Evolutionary conservation across 2,329 filamentous ascomycete species (phyloP).

Genomic region (Curvularia sp.): DNA sequence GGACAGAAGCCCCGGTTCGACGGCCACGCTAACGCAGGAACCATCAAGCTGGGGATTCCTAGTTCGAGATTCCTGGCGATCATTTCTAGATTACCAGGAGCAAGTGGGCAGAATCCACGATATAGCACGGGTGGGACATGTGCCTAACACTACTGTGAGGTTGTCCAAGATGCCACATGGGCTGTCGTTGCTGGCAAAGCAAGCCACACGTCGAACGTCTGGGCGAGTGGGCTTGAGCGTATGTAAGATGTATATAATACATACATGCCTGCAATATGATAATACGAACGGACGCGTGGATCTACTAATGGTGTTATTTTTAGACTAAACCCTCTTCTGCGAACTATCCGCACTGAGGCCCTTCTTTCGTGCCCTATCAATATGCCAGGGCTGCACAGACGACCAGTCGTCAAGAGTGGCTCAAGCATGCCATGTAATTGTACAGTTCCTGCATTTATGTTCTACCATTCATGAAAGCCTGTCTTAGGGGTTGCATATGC

Average conservation of each 20-base stretch:
- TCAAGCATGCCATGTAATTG: neutral
- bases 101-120: neutral
- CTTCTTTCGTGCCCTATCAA: neutral
- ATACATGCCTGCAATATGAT: no score
- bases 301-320: neutral
- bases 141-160: neutral
- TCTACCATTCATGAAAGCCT: neutral
- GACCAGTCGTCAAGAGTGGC: neutral
- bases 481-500: neutral
- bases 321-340: neutral
- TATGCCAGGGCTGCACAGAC: no score
- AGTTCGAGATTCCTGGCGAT: slow-evolving; percentile 5
- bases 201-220: neutral
- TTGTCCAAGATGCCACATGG: neutral
- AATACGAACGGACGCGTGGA: neutral
- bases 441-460: neutral
- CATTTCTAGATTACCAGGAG: neutral
- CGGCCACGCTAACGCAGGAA: slow-evolving; percentile 27
- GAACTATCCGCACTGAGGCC: neutral
- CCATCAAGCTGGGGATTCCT: slow-evolving; percentile 4
- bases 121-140: no score
- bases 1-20: slow-evolving; percentile 17
- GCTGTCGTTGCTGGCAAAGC: neutral
- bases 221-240: neutral
- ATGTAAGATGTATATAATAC: neutral